phyloP scores from a whole-genome alignment of 2,329 filamentous ascomycete species.

The Aspergillus sp. region DNA sequence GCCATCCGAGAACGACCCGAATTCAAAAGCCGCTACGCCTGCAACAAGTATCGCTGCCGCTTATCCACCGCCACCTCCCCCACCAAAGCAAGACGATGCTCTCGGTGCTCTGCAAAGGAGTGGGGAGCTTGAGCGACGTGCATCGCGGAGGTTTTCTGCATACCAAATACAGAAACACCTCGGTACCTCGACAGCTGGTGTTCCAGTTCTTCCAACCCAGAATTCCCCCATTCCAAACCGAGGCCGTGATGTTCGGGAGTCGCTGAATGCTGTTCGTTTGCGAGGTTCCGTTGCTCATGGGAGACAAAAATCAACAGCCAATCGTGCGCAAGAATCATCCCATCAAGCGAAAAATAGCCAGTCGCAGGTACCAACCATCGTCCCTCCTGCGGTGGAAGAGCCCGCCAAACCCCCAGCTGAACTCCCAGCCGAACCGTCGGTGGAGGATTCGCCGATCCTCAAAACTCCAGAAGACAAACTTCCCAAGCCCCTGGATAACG shows the following conservation, averaged over 20 bases:
- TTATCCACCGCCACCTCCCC: slow-evolving; percentile 72
- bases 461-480: slow-evolving; percentile 65
- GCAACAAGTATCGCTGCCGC: slow-evolving; percentile 48
- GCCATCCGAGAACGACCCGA: slow-evolving; percentile 58
- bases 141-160: slow-evolving; percentile 87
- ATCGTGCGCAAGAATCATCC: slow-evolving; percentile 54
- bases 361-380: slow-evolving; percentile 41
- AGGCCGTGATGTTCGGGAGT: slow-evolving; percentile 71
- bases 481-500: slow-evolving; percentile 33
- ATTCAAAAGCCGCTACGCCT: slow-evolving; percentile 22
- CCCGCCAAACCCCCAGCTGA: slow-evolving; percentile 31
- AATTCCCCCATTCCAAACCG: slow-evolving; percentile 64
- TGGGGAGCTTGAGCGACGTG: slow-evolving; percentile 85
- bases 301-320: slow-evolving; percentile 45
- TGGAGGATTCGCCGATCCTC: slow-evolving; percentile 29
- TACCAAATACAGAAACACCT: slow-evolving; percentile 97
- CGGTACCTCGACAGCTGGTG: slow-evolving; percentile 71
- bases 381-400: slow-evolving; percentile 53
- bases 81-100: slow-evolving; percentile 81
- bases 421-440: slow-evolving; percentile 12
- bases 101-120: slow-evolving; percentile 85
- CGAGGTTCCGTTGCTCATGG: slow-evolving; percentile 52
- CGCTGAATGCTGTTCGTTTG: slow-evolving; percentile 66
- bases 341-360: slow-evolving; percentile 50
- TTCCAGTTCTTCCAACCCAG: slow-evolving; percentile 70